Conservation (phyloP, 1,284 basidiomycete species). For the Trichosporon faecale region DNA sequence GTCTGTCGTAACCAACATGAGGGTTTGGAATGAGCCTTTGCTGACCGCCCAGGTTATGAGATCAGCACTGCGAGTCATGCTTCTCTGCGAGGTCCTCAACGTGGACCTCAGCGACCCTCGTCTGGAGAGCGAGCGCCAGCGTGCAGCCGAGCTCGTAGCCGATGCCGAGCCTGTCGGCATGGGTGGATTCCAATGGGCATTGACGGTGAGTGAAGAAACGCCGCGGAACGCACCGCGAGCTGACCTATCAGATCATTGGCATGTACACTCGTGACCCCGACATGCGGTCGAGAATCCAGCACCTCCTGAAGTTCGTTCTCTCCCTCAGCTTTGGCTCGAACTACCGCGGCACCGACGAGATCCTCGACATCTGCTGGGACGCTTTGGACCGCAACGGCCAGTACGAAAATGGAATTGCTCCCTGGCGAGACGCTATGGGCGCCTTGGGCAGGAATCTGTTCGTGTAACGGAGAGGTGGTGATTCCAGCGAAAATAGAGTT, state of each 20-base stretch:
- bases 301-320: conserved; percentile 16
- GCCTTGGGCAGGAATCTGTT: conserved; percentile 19
- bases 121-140: conserved; percentile 7
- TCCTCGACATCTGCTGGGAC: conserved; percentile 24
- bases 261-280: conserved; percentile 20
- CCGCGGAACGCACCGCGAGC: not conserved
- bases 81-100: conserved; percentile 27
- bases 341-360: conserved; percentile 20
- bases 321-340: conserved; percentile 19
- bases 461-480: conserved; percentile 2
- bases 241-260: conserved; percentile 17
- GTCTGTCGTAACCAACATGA: not conserved
- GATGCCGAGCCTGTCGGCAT: conserved; percentile 21
- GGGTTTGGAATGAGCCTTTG: not conserved
- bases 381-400: conserved; percentile 20
- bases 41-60: conserved; percentile 17
- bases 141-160: conserved; percentile 23
- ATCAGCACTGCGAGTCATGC: conserved; percentile 21
- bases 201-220: conserved; percentile 11
- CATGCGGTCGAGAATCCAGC: conserved; percentile 9
- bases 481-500: conserved; percentile 7
- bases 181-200: conserved; percentile 25
- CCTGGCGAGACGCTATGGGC: conserved; percentile 26
- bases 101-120: conserved; percentile 20
- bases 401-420: conserved; percentile 27